Conservation (phyloP, 2,329 filamentous ascomycete genomes). For the Cladosporium velox region DNA sequence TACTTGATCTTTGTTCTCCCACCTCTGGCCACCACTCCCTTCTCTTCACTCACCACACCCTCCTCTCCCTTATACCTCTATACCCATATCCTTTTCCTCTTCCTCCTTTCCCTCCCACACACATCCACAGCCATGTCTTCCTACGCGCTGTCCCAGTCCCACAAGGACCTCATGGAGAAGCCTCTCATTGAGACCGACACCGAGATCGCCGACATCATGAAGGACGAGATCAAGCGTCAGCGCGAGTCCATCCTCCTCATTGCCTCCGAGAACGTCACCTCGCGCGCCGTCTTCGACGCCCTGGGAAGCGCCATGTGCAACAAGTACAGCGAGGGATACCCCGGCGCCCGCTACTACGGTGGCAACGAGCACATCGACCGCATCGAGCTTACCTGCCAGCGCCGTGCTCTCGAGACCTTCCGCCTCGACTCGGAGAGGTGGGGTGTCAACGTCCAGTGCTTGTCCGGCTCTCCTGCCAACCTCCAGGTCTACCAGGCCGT, state of each 20-base stretch:
- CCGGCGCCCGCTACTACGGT: conserved; percentile 97
- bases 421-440: conserved; percentile 83
- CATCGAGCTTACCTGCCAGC: conserved; percentile 93
- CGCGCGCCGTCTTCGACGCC: conserved; percentile 95
- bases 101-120: not conserved
- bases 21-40: not conserved
- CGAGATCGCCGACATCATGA: conserved; percentile 96
- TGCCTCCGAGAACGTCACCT: conserved; percentile 98
- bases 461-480: conserved; percentile 77
- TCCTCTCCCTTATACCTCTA: not conserved
- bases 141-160: conserved; percentile 67
- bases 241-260: conserved; percentile 98
- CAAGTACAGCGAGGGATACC: conserved; percentile 99
- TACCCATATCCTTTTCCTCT: not conserved
- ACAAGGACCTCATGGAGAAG: conserved; percentile 87
- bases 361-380: conserved; percentile 98
- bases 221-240: conserved; percentile 93
- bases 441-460: conserved; percentile 97
- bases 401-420: conserved; percentile 89
- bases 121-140: conserved; percentile 24
- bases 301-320: conserved; percentile 89
- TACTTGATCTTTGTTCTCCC: not conserved
- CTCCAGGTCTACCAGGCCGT: conserved; percentile 88
- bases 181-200: conserved; percentile 87
- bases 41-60: not conserved